Evolutionary conservation across 371 early-diverging fungal species (phyloP), one percentile per base, ranked within the genome.

Genomic region (Mucor racemosus): DNA sequence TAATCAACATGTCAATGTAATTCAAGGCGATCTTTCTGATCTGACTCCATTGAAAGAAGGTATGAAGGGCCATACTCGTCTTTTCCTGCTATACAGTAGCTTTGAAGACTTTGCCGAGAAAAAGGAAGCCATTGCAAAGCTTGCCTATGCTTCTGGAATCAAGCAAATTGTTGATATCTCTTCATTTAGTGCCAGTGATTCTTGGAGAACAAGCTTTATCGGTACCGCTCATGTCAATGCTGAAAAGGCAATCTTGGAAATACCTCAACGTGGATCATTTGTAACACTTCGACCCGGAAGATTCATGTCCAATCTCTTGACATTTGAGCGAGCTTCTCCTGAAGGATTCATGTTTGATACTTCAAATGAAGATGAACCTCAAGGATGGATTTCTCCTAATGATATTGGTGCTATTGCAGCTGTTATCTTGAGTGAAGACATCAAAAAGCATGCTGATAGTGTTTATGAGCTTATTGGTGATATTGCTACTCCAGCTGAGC

Each of bases 111-210:
- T 71, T 61, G n/a, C 57, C 1, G 33, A 65, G 0, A 19, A 60
- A 6, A 76, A 76, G 60, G n/a, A 15, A 5, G 40, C 56, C 0
- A 58, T 66, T 58, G 69, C 80, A 1, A 56, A 41, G 7, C 48
- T 42, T 7, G 74, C 73, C 5, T 78, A 76, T 53, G 69, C 33
- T 19, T 69, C 78, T 7, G 78, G 76, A n/a, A 64, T 80, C 0
- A 56, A 71, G 21, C 81, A 80, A 58, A 62, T 80, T 1, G 69
- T 80, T 5, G 73, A 74, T 48, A 62, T 80, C 7, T 80, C 78
- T 0, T 70, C 73, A 14, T 19, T 50, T 3, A 19, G 56, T 6
- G 68, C 59, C 9, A 56, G 63, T 13, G 17, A 36, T 1, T 65
- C 71, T 8, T 80, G 71, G 68, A 64, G 76, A 62, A 15, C 36